Evolutionary conservation across 176 grass and related monocot species (phyloP).

Genomic region (Eragrostis nindensis): DNA sequence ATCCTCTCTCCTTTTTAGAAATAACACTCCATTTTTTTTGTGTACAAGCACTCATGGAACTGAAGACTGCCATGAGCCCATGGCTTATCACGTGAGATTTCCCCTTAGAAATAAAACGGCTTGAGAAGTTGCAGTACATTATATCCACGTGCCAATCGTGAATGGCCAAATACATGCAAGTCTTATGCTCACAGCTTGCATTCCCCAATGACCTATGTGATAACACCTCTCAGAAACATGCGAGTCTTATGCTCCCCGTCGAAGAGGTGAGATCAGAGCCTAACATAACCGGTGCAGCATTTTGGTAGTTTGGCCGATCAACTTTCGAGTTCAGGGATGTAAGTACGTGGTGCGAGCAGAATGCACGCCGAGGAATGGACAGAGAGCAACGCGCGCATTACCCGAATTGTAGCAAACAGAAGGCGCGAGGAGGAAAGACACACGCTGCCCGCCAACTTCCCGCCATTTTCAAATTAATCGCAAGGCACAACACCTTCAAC

Average conservation of each 20-base stretch:
- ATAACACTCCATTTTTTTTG: no score
- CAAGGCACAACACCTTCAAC: not conserved
- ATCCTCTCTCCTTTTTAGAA: no score
- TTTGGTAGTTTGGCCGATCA: constrained; percentile 30
- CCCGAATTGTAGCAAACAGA: constrained; percentile 6
- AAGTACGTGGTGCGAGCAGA: not conserved
- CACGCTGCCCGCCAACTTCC: constrained; percentile 18
- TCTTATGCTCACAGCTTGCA: not conserved
- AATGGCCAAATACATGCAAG: not conserved
- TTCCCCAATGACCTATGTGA: not conserved
- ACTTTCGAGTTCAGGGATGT: constrained; percentile 7
- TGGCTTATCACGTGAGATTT: no score
- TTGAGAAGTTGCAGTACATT: not conserved
- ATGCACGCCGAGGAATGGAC: not conserved
- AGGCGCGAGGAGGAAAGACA: not conserved
- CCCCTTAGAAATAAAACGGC: not conserved
- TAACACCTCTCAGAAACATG: not conserved
- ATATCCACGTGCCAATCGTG: constrained; percentile 17
- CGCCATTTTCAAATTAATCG: constrained; percentile 43
- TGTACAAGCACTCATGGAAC: no score
- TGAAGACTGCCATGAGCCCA: no score
- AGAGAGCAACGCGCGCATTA: constrained; percentile 2
- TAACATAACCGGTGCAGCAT: not conserved
- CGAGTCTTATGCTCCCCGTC: not conserved
- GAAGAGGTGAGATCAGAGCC: not conserved